Conservation (phyloP, 1,284 basidiomycete species). For the Golubevia pallescens region DNA sequence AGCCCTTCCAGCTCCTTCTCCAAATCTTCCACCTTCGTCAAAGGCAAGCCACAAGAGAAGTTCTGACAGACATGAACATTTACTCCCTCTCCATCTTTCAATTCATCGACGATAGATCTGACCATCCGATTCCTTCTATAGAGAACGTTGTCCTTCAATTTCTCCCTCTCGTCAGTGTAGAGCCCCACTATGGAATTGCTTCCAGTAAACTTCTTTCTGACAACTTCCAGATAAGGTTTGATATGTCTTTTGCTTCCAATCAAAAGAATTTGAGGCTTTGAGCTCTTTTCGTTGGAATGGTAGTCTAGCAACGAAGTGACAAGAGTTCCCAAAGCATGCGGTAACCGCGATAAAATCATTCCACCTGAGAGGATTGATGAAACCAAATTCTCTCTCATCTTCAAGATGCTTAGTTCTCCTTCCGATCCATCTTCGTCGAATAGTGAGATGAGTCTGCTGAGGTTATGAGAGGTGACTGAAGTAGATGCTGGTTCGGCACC, state of each 20-base stretch:
- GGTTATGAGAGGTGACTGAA: conserved; percentile 66
- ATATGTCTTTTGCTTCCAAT: neutral
- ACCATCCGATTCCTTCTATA: neutral
- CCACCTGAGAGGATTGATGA: conserved; percentile 8
- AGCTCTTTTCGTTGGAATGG: conserved; percentile 5
- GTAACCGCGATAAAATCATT: conserved; percentile 39
- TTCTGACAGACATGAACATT: conserved; percentile 13
- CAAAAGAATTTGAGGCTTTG: too few species aligned
- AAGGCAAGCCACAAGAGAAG: conserved; percentile 14
- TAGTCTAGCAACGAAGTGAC: conserved; percentile 49
- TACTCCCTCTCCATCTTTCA: neutral
- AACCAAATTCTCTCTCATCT: conserved; percentile 30
- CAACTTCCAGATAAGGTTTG: neutral
- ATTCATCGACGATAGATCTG: neutral
- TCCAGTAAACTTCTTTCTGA: neutral
- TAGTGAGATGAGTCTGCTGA: conserved; percentile 65
- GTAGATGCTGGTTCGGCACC: conserved; percentile 67
- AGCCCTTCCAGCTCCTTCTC: neutral
- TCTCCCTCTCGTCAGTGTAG: neutral
- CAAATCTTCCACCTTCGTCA: conserved; percentile 3
- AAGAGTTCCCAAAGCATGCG: conserved; percentile 50
- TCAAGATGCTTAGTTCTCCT: conserved; percentile 56
- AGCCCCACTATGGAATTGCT: neutral
- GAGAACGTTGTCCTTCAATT: neutral
- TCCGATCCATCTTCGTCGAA: conserved; percentile 58